Conservation (phyloP, 2,329 filamentous ascomycete species). For the Neofusicoccum parvum region DNA sequence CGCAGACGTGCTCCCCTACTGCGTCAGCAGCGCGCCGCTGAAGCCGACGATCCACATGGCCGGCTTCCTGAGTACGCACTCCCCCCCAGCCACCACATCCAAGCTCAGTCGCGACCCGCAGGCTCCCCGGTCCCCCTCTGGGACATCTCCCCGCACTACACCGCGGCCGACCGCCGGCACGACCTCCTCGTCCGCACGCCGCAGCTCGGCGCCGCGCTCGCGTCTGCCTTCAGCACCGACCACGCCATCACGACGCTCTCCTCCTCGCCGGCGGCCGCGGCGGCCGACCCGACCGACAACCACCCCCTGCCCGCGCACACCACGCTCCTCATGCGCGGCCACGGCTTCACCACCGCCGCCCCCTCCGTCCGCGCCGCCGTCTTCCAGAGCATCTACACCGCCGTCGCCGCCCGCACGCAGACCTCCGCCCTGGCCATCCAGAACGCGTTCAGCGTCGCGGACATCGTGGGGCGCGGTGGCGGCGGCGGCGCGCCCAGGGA, state of each 20-base stretch:
- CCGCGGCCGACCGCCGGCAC: conserved; percentile 32
- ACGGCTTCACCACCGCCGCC: conserved; percentile 49
- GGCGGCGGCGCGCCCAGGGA: background rate
- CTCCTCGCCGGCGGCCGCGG: too few species aligned
- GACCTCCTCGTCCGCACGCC: conserved; percentile 39
- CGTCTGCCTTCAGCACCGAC: conserved; percentile 33
- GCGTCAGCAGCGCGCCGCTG: conserved; percentile 40
- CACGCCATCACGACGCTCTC: background rate
- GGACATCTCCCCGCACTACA: conserved; percentile 35
- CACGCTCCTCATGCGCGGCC: conserved; percentile 45
- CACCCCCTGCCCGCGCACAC: conserved; percentile 41
- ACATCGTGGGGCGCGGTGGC: background rate
- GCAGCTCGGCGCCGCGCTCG: conserved; percentile 38
- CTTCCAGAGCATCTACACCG: conserved; percentile 48
- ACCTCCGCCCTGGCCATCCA: conserved; percentile 39
- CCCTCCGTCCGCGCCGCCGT: conserved; percentile 48
- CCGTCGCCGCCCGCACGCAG: conserved; percentile 43
- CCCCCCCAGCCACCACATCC: background rate
- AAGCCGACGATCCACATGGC: conserved; percentile 45
- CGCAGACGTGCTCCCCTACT: conserved; percentile 47
- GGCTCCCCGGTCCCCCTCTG: conserved; percentile 40
- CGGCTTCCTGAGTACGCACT: conserved; percentile 42
- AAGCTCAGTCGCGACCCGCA: conserved; percentile 19
- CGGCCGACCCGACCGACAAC: conserved; percentile 24
- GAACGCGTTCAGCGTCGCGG: conserved; percentile 37